phyloP scores from a whole-genome alignment of 2,329 filamentous ascomycete genomes.

The Trichophyton mentagrophytes region DNA sequence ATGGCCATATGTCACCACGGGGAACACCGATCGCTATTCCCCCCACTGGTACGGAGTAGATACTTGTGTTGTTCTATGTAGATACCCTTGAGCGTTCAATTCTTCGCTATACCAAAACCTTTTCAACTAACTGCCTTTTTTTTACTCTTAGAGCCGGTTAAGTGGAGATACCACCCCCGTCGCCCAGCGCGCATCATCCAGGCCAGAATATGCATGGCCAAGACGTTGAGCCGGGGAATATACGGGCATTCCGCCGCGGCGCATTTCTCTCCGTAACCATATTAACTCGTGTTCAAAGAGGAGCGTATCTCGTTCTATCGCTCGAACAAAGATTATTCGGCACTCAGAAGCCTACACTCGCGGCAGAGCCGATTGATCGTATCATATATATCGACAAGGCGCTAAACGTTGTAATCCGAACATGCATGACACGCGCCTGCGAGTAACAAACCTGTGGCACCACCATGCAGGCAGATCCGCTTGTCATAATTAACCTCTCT shows the following conservation, averaged over 20 bases:
- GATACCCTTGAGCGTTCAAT: not conserved
- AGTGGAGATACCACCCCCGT: not conserved
- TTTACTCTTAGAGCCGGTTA: not conserved
- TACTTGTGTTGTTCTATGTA: not conserved
- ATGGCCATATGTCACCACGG: not conserved
- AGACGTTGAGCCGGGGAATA: not conserved
- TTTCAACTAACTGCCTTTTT: not conserved
- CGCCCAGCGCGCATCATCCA: not conserved
- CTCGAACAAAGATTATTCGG: too few species aligned
- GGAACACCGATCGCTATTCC: not conserved
- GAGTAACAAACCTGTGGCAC: too few species aligned
- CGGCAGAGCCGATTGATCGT: too few species aligned
- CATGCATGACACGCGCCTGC: too few species aligned
- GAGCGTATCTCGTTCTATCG: too few species aligned
- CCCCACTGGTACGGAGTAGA: not conserved
- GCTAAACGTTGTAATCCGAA: too few species aligned
- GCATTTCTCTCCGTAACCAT: not conserved
- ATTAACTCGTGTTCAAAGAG: not conserved
- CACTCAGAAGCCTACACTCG: too few species aligned
- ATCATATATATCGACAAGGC: too few species aligned
- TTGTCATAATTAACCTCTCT: too few species aligned
- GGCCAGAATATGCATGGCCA: not conserved
- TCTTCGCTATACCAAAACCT: not conserved
- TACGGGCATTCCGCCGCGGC: not conserved
- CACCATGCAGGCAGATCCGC: too few species aligned